Percentiles rank a stretch among this genome's conserved stretches.
These are phyloP conservation scores for Pezicula radicicola DNA, from an alignment of 2,329 filamentous ascomycete species.

Conservation along the genomic window DNA sequence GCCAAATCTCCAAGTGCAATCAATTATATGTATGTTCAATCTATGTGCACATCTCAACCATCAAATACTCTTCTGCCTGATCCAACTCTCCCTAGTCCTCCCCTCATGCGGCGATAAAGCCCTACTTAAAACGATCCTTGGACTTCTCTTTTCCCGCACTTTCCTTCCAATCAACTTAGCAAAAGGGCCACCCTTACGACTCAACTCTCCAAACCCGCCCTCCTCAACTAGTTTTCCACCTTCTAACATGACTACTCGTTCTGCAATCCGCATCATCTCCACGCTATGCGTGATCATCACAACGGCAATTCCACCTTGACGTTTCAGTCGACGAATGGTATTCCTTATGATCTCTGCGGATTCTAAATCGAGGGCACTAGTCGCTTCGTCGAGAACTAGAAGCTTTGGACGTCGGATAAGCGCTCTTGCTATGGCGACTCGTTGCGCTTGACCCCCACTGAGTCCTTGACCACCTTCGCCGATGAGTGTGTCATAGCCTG, in stretches of 20 bases:
- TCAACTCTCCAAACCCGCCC: slow-evolving; percentile 63
- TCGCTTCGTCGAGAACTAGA: slow-evolving; percentile 84
- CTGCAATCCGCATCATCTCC: slow-evolving; percentile 84
- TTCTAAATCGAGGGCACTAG: slow-evolving; percentile 71
- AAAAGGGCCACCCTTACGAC: slow-evolving; percentile 17
- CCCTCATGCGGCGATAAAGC: background rate
- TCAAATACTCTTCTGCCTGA: background rate
- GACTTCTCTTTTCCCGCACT: background rate
- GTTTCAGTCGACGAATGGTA: slow-evolving; percentile 55
- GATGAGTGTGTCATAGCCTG: slow-evolving; percentile 68
- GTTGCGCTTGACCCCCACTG: slow-evolving; percentile 80
- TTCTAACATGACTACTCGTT: slow-evolving; percentile 72
- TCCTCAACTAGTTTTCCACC: slow-evolving; percentile 62
- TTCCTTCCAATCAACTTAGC: slow-evolving; percentile 14
- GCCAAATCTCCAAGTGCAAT: no score
- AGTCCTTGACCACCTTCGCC: slow-evolving; percentile 74
- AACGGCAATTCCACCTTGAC: slow-evolving; percentile 55
- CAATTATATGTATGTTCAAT: no score
- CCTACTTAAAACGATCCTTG: background rate
- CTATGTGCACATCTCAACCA: no score
- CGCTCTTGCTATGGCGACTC: slow-evolving; percentile 77
- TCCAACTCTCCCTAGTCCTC: background rate
- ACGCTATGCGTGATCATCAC: slow-evolving; percentile 78
- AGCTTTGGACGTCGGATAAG: slow-evolving; percentile 68
- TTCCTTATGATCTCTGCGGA: slow-evolving; percentile 62